A percentile compares a stretch with the other conserved stretches of the same genome.
phyloP scores from a whole-genome alignment of 2,329 filamentous ascomycete genomes.

The Chaetomiaceae sp. region DNA sequence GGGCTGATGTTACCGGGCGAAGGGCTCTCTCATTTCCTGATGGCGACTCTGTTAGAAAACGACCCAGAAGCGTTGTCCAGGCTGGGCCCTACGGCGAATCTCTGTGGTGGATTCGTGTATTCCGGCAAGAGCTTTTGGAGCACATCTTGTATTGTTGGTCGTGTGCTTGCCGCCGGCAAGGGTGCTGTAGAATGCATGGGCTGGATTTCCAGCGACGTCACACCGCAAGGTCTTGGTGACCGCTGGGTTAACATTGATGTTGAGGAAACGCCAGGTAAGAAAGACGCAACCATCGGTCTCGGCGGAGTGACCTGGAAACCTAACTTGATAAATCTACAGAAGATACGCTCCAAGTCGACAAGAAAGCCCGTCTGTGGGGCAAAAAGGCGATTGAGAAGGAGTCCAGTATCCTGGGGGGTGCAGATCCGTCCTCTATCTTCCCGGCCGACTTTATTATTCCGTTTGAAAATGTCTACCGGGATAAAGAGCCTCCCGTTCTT shows the following conservation, averaged over 20 bases:
- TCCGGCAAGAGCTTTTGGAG: conserved; percentile 64
- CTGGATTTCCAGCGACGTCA: conserved; percentile 59
- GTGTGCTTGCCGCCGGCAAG: conserved; percentile 58
- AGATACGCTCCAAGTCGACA: conserved; percentile 45
- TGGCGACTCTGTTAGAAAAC: conserved; percentile 61
- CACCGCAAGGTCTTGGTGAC: conserved; percentile 46
- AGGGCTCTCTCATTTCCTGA: conserved; percentile 57
- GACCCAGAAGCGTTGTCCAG: conserved; percentile 55
- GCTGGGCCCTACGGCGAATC: conserved; percentile 56
- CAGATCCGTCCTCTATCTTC: conserved; percentile 48
- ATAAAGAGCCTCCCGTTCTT: conserved; percentile 43
- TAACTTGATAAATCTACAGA: conserved; percentile 33
- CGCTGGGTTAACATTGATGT: conserved; percentile 58
- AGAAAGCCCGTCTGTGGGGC: conserved; percentile 56
- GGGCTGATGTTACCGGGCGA: conserved; percentile 62
- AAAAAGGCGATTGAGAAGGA: conserved; percentile 56
- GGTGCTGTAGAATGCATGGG: conserved; percentile 63
- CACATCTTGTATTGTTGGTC: conserved; percentile 59
- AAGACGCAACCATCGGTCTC: too few relatives aligned
- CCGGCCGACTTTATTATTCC: conserved; percentile 61
- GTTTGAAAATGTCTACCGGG: conserved; percentile 49
- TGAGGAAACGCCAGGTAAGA: conserved; percentile 48
- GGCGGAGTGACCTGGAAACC: neutral
- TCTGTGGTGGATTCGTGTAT: conserved; percentile 62
- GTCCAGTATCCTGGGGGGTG: conserved; percentile 56